These are phyloP conservation scores for Pichia terricola DNA, from an alignment of 1,139 yeast genomes.

Conservation along the genomic window DNA sequence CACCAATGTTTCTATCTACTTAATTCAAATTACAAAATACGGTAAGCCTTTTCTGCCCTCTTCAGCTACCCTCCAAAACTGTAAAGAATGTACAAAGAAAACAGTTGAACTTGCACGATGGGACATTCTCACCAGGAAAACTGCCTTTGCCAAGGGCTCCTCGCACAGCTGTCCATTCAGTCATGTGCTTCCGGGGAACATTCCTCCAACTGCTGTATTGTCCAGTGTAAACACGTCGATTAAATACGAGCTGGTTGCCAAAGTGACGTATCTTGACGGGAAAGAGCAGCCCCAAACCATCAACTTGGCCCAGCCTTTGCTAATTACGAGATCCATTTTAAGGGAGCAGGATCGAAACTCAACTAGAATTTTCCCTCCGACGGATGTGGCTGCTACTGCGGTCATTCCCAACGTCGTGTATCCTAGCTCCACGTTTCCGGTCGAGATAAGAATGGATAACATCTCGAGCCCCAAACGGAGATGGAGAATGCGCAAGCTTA, in stretches of 20 bases:
- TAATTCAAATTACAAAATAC: slow-evolving; percentile 60
- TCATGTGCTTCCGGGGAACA: slow-evolving; percentile 81
- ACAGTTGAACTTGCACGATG: slow-evolving; percentile 68
- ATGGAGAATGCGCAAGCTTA: slow-evolving; percentile 87
- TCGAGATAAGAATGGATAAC: slow-evolving; percentile 77
- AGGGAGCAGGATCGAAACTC: slow-evolving; percentile 83
- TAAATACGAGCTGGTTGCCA: slow-evolving; percentile 66
- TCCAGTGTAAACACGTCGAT: slow-evolving; percentile 47
- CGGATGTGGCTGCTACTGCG: slow-evolving; percentile 79
- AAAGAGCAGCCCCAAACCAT: slow-evolving; percentile 26
- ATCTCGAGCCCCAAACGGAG: slow-evolving; percentile 51
- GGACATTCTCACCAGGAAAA: slow-evolving; percentile 63
- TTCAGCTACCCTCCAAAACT: slow-evolving; percentile 38
- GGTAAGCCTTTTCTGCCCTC: slow-evolving; percentile 58
- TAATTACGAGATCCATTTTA: slow-evolving; percentile 65
- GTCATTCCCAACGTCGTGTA: slow-evolving; percentile 80
- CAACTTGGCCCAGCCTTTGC: slow-evolving; percentile 54
- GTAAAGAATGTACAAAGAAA: slow-evolving; percentile 47
- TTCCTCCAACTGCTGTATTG: slow-evolving; percentile 69
- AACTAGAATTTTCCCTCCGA: slow-evolving; percentile 89
- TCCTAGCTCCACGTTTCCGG: slow-evolving; percentile 78
- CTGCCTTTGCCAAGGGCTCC: slow-evolving; percentile 47
- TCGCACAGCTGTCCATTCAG: slow-evolving; percentile 88
- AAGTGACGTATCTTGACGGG: slow-evolving; percentile 26
- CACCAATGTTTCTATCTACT: slow-evolving; percentile 49